Base-by-base conservation (phyloP, 176 grass and related monocot genomes). In the Bolboschoenus planiculmis region DNA sequence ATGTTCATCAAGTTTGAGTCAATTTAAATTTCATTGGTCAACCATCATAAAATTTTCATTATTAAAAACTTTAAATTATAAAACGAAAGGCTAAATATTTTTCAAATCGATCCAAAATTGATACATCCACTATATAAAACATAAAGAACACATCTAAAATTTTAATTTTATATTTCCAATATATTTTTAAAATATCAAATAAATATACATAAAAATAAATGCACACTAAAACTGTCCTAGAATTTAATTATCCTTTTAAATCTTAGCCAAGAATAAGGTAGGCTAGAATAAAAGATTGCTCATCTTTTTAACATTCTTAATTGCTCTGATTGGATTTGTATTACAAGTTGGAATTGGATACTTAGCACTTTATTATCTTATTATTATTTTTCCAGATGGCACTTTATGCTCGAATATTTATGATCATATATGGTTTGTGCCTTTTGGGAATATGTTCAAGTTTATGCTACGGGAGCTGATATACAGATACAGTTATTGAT, bases 311-410 rank as follows among this genome's bases (percentile, higher is more conserved):
- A 71, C 13, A 68, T 39, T 48, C 42, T 48, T 30, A 30, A 47
- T 74, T 29, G 11, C 4, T 1, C n/a, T 27, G 11, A 74, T 70
- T n/a, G 35, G 18, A 21, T 40, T 3, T 42, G 35, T 2, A 40
- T 74, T 47, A 15, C 70, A 74, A 74, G 3, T 71, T 43, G 37
- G 67, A 72, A 72, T 72, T 72, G n/a, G n/a, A 46, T 72, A 26
- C 67, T 74, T 48, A 5, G 33, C 4, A 66, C 62, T 66, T 36
- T 36, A 66, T 63, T 62, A 13, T 61, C 24, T 61, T 31, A 14
- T 60, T 29, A 1, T 67, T 39, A 44, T 73, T 75, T 51, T 75
- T 3, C 24, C 18, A 75, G 11, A 15, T 31, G 13, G 11, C 43
- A 31, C 43, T 75, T 50, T 75, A 75, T 73, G 40, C 68, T 73